These are phyloP conservation scores for Arthrobotrys sphaeroides DNA, from an alignment of 2,329 filamentous ascomycete genomes.

Conservation along the genomic window DNA sequence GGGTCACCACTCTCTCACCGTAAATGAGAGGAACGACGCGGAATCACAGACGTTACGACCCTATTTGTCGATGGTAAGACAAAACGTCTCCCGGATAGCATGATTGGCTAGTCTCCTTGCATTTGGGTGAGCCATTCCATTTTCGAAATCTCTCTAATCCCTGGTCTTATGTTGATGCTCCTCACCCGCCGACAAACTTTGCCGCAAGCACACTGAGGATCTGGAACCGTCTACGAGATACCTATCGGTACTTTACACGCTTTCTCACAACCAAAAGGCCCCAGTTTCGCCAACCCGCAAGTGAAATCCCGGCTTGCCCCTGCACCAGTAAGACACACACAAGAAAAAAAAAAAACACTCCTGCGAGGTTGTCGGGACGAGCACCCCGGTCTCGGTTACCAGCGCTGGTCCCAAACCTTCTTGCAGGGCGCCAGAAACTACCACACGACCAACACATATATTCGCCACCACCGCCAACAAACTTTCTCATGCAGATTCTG, in stretches of 20 bases:
- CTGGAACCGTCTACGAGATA: conserved; percentile 15
- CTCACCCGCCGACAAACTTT: conserved; percentile 8
- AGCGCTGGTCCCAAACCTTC: conserved; percentile 27
- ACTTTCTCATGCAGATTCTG: not conserved
- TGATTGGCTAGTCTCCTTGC: conserved; percentile 10
- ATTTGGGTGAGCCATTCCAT: conserved; percentile 21
- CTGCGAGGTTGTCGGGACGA: conserved; percentile 30
- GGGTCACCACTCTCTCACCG: conserved; percentile 7
- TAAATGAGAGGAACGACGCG: conserved; percentile 23
- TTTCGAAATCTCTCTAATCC: conserved; percentile 1
- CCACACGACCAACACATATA: conserved; percentile 45
- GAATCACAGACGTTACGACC: conserved; percentile 51
- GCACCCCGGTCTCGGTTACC: conserved; percentile 47
- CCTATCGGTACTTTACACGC: not conserved
- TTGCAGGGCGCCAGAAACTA: conserved; percentile 29
- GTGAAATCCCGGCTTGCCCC: conserved; percentile 10
- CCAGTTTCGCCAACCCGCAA: conserved; percentile 30
- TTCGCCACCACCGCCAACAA: not conserved
- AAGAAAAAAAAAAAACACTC: no score
- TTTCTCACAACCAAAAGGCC: not conserved
- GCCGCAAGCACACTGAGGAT: conserved; percentile 13
- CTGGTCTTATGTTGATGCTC: not conserved
- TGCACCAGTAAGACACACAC: conserved; percentile 34
- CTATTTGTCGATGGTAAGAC: conserved; percentile 54
- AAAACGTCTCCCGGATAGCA: conserved; percentile 28